Percentiles rank a stretch among this genome's conserved stretches.
Conservation (phyloP, 192 early-diverging fungal species). For the Pilobolus umbonatus region DNA sequence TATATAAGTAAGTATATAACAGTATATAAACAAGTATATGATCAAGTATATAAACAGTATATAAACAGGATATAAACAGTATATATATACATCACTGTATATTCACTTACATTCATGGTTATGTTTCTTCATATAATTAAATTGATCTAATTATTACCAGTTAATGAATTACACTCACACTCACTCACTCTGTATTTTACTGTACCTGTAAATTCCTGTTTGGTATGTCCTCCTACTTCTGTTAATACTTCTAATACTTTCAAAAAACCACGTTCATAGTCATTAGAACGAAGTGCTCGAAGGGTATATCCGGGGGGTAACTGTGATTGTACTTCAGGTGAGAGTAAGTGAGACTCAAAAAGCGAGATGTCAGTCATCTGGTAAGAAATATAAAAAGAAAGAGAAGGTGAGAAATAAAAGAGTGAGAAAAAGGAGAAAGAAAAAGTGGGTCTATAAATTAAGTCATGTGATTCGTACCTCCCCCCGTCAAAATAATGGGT, state of each 20-base stretch:
- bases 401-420: no score
- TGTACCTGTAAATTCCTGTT: constrained; percentile 60
- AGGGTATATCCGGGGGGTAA: constrained; percentile 64
- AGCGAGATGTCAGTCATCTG: constrained; percentile 37
- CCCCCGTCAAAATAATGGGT: no score
- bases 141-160: constrained; percentile 28
- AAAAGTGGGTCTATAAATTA: no score
- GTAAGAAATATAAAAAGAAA: not conserved
- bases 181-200: not conserved
- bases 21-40: not conserved
- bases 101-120: constrained; percentile 62
- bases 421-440: no score
- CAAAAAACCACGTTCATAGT: constrained; percentile 75
- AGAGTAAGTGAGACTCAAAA: constrained; percentile 64
- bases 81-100: not conserved
- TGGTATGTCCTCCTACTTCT: constrained; percentile 67
- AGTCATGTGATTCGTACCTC: no score
- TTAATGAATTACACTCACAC: not conserved
- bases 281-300: constrained; percentile 57
- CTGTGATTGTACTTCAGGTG: constrained; percentile 55
- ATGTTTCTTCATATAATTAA: constrained; percentile 68
- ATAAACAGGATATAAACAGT: not conserved
- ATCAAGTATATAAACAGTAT: not conserved
- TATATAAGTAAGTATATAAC: not conserved
- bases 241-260: constrained; percentile 64